Conservation (phyloP, 2,329 filamentous ascomycete genomes). For the Diplodia mutila region DNA sequence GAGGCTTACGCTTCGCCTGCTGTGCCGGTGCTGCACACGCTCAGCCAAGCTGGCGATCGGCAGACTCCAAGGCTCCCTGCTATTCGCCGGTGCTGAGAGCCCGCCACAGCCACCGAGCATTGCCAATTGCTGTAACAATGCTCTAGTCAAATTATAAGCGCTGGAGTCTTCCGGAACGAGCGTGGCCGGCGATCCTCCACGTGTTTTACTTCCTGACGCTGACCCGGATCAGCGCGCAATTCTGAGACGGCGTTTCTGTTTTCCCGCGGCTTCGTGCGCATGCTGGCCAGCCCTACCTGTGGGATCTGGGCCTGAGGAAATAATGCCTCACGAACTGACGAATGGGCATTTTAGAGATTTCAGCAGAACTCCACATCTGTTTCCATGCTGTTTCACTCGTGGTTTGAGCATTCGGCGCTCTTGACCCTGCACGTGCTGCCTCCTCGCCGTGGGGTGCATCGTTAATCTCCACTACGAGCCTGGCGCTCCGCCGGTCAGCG, state of each 20-base stretch:
- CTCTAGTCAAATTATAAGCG: no score
- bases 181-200: background rate
- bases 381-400: background rate
- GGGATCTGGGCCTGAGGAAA: background rate
- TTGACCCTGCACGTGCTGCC: background rate
- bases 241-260: background rate
- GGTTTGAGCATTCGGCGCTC: background rate
- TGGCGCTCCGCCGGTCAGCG: background rate
- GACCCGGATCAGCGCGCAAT: background rate
- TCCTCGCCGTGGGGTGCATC: conserved; percentile 1
- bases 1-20: conserved; percentile 8
- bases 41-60: conserved; percentile 3
- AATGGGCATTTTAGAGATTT: background rate
- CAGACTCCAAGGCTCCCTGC: background rate
- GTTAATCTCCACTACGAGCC: conserved; percentile 1
- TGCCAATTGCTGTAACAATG: conserved; percentile 1
- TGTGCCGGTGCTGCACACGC: background rate
- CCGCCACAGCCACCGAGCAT: no score
- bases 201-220: background rate
- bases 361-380: background rate
- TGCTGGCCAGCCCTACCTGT: conserved; percentile 2
- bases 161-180: no score
- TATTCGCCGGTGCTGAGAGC: background rate
- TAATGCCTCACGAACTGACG: background rate
- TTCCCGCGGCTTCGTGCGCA: background rate